These are phyloP conservation scores for Tetradesmus lagerheimii DNA, from an alignment of 139 green algal genomes.

Conservation along the genomic window DNA sequence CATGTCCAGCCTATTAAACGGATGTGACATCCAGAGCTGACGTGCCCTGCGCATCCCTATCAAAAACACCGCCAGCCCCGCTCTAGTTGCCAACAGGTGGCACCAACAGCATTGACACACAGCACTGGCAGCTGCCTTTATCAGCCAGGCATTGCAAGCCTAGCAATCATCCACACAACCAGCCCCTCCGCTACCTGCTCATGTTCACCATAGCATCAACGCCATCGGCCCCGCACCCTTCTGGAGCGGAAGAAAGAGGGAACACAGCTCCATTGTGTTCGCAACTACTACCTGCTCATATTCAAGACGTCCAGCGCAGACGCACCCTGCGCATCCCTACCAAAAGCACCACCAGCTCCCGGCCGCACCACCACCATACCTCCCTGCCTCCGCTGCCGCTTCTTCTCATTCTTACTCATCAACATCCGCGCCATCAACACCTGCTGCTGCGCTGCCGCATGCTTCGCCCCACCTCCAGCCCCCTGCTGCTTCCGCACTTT, in stretches of 20 bases:
- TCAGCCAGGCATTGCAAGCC: no score
- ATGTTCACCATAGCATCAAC: no score
- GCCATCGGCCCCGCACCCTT: no score
- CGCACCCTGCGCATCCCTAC: slow-evolving; percentile 15
- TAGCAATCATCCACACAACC: no score
- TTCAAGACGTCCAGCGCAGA: slow-evolving; percentile 35
- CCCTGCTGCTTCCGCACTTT: neutral
- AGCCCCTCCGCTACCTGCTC: no score
- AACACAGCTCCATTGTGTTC: no score
- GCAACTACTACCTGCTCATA: neutral
- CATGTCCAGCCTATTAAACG: no score
- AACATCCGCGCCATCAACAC: slow-evolving; percentile 23
- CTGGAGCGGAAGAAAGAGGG: no score
- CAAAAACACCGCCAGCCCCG: slow-evolving; percentile 25
- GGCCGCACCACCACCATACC: slow-evolving; percentile 44
- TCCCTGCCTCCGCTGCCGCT: slow-evolving; percentile 38
- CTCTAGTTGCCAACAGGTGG: no score
- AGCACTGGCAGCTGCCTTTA: no score
- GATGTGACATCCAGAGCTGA: slow-evolving; percentile 35
- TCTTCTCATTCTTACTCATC: slow-evolving; percentile 51
- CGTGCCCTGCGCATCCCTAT: slow-evolving; percentile 11
- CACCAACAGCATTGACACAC: no score
- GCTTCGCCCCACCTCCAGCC: neutral
- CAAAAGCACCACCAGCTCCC: slow-evolving; percentile 25
- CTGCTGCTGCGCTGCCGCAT: neutral